Percentiles rank a stretch among this genome's conserved stretches.
phyloP scores from a whole-genome alignment of 2,329 filamentous ascomycete species.

The Colletotrichum spinosum region DNA sequence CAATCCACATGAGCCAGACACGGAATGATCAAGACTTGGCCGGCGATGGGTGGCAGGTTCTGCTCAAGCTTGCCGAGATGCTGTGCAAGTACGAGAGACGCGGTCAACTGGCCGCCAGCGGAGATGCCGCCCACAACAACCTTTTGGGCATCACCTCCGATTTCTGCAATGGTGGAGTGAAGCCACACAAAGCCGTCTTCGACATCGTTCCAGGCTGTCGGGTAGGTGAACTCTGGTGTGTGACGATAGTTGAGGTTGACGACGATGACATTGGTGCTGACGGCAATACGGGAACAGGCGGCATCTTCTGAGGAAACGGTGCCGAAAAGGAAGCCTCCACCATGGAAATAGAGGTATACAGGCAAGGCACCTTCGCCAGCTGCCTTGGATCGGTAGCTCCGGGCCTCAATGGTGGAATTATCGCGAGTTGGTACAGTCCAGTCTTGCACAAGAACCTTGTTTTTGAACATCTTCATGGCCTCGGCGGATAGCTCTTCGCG shows the following conservation, averaged over 20 bases:
- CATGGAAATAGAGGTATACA: constrained; percentile 64
- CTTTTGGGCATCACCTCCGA: constrained; percentile 52
- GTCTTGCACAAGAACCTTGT: constrained; percentile 49
- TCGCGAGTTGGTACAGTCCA: constrained; percentile 57
- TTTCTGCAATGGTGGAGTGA: constrained; percentile 52
- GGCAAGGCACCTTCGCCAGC: constrained; percentile 54
- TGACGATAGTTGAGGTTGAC: constrained; percentile 70
- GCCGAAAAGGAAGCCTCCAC: constrained; percentile 69
- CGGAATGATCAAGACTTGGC: constrained; percentile 65
- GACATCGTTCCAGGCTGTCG: constrained; percentile 63
- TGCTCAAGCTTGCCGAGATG: constrained; percentile 42
- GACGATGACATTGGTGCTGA: constrained; percentile 54
- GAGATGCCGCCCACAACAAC: constrained; percentile 62
- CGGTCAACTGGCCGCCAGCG: constrained; percentile 57
- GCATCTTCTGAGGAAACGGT: constrained; percentile 65
- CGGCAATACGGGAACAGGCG: constrained; percentile 51
- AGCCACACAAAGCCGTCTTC: constrained; percentile 68
- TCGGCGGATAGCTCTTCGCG: constrained; percentile 48
- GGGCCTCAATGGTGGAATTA: constrained; percentile 54
- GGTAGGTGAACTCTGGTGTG: constrained; percentile 64
- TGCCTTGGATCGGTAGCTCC: constrained; percentile 57
- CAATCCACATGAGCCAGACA: constrained; percentile 49
- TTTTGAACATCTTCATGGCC: constrained; percentile 42
- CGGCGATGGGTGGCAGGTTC: constrained; percentile 51
- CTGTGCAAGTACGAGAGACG: constrained; percentile 53